phyloP scores from a whole-genome alignment of 208 protist species.

The Lotmaria passim region DNA sequence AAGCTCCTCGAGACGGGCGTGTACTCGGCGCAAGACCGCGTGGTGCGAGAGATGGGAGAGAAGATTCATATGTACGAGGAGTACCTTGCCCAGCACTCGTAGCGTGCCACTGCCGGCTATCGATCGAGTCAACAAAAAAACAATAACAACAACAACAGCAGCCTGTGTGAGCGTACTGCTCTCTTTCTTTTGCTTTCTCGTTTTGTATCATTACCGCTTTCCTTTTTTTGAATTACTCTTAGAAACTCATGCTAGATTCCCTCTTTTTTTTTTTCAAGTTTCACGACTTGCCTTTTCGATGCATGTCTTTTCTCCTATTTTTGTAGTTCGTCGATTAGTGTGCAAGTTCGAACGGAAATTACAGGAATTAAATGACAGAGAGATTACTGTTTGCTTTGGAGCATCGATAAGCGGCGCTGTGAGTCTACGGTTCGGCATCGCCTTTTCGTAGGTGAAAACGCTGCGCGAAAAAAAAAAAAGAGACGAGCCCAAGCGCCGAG shows the following conservation, averaged over 20 bases:
- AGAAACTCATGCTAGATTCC: background rate
- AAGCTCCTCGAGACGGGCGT: slow-evolving; percentile 86
- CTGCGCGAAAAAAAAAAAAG: too few species aligned
- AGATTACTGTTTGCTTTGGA: too few species aligned
- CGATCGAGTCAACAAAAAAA: background rate
- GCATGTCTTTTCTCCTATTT: too few species aligned
- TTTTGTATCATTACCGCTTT: background rate
- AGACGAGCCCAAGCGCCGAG: too few species aligned
- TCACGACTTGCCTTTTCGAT: too few species aligned
- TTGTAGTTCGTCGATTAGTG: too few species aligned
- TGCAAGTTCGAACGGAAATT: too few species aligned
- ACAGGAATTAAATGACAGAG: too few species aligned
- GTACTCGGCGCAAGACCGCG: slow-evolving; percentile 62
- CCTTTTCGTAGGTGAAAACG: too few species aligned
- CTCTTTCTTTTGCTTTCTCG: slow-evolving; percentile 7
- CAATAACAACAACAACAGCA: background rate
- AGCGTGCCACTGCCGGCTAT: background rate
- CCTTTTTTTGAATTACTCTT: slow-evolving; percentile 17
- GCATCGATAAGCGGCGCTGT: too few species aligned
- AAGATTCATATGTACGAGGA: slow-evolving; percentile 90
- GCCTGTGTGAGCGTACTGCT: background rate
- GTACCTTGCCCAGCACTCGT: slow-evolving; percentile 44
- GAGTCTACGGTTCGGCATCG: too few species aligned
- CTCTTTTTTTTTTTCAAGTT: too few species aligned
- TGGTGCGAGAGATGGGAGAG: slow-evolving; percentile 82